These are phyloP conservation scores for Candida golubevii DNA, from an alignment of 805 yeast genomes.

Conservation along the genomic window DNA sequence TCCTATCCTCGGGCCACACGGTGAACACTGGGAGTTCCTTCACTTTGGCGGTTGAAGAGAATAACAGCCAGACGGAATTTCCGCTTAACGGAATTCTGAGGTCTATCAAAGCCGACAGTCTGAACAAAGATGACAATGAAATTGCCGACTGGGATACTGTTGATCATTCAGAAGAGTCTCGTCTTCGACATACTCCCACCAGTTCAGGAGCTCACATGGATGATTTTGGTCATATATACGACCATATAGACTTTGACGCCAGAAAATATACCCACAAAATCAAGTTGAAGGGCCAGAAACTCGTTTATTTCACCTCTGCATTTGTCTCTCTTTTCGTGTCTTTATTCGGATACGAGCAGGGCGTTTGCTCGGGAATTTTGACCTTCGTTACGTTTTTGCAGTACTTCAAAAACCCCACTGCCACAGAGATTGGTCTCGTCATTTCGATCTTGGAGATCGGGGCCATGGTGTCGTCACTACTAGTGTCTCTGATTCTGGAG, in stretches of 20 bases:
- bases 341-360: constrained; percentile 44
- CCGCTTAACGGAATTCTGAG: no score
- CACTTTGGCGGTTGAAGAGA: no score
- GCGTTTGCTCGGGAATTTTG: constrained; percentile 84
- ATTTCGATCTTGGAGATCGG: constrained; percentile 19
- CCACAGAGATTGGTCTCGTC: constrained; percentile 17
- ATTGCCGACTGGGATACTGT: constrained; percentile 15
- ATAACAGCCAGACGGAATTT: no score
- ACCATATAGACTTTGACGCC: constrained; percentile 35
- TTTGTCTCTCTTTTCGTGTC: constrained; percentile 43
- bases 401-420: constrained; percentile 16
- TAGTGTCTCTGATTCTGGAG: constrained; percentile 17
- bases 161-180: constrained; percentile 9
- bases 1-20: no score
- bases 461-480: constrained; percentile 19
- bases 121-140: background rate
- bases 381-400: constrained; percentile 66
- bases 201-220: constrained; percentile 17
- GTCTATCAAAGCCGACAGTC: no score
- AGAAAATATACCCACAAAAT: constrained; percentile 28
- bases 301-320: constrained; percentile 43
- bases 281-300: constrained; percentile 34
- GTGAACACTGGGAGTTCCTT: no score
- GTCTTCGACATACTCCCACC: constrained; percentile 4
- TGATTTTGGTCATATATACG: constrained; percentile 32